Evolutionary conservation across 805 yeast genomes (phyloP).

Genomic region (Yarrowia divulgata): DNA sequence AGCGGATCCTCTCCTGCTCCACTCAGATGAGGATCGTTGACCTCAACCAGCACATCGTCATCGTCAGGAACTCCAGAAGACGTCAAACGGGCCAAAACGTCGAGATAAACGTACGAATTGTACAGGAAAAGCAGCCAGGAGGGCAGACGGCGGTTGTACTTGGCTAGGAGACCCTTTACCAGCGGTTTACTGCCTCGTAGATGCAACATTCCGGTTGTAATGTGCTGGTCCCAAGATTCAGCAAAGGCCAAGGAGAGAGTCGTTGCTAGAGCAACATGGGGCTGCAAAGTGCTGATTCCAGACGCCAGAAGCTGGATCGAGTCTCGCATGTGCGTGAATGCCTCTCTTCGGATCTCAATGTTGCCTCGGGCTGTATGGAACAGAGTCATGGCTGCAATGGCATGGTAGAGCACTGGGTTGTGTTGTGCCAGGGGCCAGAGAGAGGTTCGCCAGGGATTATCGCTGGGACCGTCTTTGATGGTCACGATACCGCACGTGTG

Average conservation of each 20-base stretch:
- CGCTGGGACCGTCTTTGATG: conserved; percentile 67
- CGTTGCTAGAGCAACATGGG: conserved; percentile 71
- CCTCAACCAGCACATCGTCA: conserved; percentile 46
- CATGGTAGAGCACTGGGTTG: conserved; percentile 64
- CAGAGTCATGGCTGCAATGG: conserved; percentile 70
- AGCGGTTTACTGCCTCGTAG: conserved; percentile 70
- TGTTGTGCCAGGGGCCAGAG: conserved; percentile 64
- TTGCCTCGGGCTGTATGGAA: conserved; percentile 63
- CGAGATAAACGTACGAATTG: conserved; percentile 73
- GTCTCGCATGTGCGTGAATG: conserved; percentile 64
- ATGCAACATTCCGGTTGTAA: conserved; percentile 72
- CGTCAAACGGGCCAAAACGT: conserved; percentile 71
- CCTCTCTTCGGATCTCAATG: conserved; percentile 56
- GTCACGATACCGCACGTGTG: conserved; percentile 64
- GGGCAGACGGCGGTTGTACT: conserved; percentile 43
- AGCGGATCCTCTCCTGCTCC: conserved; percentile 6
- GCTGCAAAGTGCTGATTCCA: conserved; percentile 61
- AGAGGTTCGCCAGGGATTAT: conserved; percentile 72
- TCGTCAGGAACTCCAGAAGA: conserved; percentile 49
- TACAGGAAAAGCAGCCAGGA: conserved; percentile 61
- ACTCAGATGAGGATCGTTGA: neutral
- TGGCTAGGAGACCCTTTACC: conserved; percentile 50
- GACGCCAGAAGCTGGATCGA: conserved; percentile 66
- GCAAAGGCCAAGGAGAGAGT: conserved; percentile 69
- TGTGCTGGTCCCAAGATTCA: conserved; percentile 74